Evolutionary conservation across 2,329 filamentous ascomycete genomes (phyloP).

Genomic region (Laburnicola sp.): DNA sequence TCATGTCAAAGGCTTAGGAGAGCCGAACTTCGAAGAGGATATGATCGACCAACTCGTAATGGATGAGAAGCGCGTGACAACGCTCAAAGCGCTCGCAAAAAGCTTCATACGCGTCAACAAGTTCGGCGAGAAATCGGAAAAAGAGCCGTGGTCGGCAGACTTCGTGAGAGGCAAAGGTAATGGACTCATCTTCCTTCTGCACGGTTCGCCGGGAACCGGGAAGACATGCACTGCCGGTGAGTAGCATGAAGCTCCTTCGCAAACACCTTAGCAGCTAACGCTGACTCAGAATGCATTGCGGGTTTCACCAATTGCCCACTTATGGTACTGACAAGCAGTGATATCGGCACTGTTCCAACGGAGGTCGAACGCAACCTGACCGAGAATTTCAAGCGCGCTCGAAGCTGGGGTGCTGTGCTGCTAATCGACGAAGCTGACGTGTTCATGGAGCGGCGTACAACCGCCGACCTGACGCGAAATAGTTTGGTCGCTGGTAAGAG

Average conservation of each 20-base stretch:
- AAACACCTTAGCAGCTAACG: background rate
- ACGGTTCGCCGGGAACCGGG: conserved; percentile 9
- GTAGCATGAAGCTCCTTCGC: background rate
- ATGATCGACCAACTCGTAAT: conserved; percentile 40
- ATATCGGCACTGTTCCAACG: conserved; percentile 23
- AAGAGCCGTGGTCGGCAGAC: conserved; percentile 49
- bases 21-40: conserved; percentile 30
- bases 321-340: conserved; percentile 35
- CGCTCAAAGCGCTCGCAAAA: conserved; percentile 35
- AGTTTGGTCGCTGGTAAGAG: conserved; percentile 13
- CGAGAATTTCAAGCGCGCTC: conserved; percentile 22
- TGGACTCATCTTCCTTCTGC: conserved; percentile 52
- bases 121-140: conserved; percentile 8
- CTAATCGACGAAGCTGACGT: conserved; percentile 54
- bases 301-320: conserved; percentile 37
- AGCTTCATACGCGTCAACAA: conserved; percentile 23
- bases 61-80: conserved; percentile 23
- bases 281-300: conserved; percentile 39
- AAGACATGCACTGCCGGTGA: conserved; percentile 35
- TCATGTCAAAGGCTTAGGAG: conserved; percentile 24
- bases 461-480: conserved; percentile 22
- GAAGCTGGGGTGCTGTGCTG: conserved; percentile 43
- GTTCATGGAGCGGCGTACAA: conserved; percentile 18
- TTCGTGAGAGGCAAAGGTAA: conserved; percentile 56
- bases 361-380: conserved; percentile 11